Evolutionary conservation across 75 land plant species (phyloP), one percentile per base, ranked within the genome.

Genomic region (Ceratopteris richardii): DNA sequence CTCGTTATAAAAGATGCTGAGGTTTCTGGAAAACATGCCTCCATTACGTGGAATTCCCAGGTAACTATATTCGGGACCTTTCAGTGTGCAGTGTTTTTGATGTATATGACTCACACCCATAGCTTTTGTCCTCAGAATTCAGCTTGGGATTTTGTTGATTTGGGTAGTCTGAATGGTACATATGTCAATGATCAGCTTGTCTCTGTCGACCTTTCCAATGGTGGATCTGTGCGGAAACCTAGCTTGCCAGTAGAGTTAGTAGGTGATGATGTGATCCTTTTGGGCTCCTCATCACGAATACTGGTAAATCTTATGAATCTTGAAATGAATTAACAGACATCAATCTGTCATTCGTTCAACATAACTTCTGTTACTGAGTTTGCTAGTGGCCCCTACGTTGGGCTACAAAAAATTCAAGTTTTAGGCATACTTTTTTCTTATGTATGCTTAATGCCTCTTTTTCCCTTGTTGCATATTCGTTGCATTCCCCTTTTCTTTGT

Each of bases 101-200:
- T n/a, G 17, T 7, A 12, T 13, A 21, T 51, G 14, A 21, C 18
- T 9, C 29, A 22, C 5, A 21, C 29, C 23, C 22, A 0, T 44
- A 19, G 53, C 0, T 22, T 47, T 28, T 14, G 25, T 64, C 65
- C 31, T 11, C 77, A 82, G 93, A 77, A 54, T 25, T 61, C 70
- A 20, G 79, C 64, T 62, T 95, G 99, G 99, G 99, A 95, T 62
- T 76, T 95, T 26, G 65, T 78, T 17, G 99, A 95, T 59, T 59
- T 86, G 76, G 99, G 99, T 20, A 90, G 99, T 66, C 66, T 95
- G 44, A 95, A 95, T 78, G 99, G 99, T 24, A 95, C 99, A 12
- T 66, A 76, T 18, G 62, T 86, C 63, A 95, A 95, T 53, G 68
- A 80, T 29, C 69, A 67, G 41, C 43, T 76, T 10, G 70, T 85